Evolutionary conservation across 257 asterid genomes (phyloP), one percentile per base, ranked within the genome.

Genomic region (Eustoma russellianum): DNA sequence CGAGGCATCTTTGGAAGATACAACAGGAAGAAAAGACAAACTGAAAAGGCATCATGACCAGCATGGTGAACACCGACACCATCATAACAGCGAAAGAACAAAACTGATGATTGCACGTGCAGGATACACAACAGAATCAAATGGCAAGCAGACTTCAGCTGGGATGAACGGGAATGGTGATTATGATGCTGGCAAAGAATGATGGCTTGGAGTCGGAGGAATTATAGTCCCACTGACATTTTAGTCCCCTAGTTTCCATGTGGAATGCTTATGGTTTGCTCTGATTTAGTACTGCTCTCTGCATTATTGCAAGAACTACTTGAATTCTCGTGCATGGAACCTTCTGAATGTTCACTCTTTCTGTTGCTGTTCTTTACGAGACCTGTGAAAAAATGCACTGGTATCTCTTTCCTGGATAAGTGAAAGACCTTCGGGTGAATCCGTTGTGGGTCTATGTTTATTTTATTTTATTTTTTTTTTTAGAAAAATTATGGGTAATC

Each of bases 1-100:
- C 40, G 71, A 68, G 53, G 65, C 74, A 5, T 69, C 77, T 49
- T 83, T 72, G 60, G 76, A 72, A 55, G 79, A 68, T 49, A 80
- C 74, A 57, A 47, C 38, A 13, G 74, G 66, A 46, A 41, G 71
- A 57, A 41, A 30, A 11, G 72, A 70, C 35, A 66, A 68, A 58
- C 72, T 44, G 46, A 69, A 50, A 44, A 71, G 57, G 48, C 53
- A 50, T 56, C 50, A 56, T 50, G 71, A 70, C 50, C 72, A 56
- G n/a, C 76, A 24, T 45, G 65, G 56, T 48, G 64, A 63, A 24
- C 66, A 50, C 63, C 81, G 35, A 43, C 78, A 65, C 46, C 70
- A 30, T 5, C 65, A 54, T 41, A 50, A 43, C 53, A 35, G 30
- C 30, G 30, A 24, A 24, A 24, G 30, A 24, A 44, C 51, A 55